Conservation (phyloP, 2,329 filamentous ascomycete species). For the Xylariaceae sp. region DNA sequence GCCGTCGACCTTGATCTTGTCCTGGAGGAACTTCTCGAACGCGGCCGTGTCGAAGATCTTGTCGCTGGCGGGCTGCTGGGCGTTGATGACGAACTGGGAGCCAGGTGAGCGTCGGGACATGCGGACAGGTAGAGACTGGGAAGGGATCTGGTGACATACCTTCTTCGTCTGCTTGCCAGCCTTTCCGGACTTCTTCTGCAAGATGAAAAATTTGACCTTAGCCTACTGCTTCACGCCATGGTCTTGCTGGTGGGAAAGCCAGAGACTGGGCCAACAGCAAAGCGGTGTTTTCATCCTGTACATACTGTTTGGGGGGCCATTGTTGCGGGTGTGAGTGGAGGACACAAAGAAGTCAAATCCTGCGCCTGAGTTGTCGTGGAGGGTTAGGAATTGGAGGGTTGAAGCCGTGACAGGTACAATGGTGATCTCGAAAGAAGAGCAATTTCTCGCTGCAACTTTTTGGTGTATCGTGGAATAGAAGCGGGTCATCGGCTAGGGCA, state of each 20-base stretch:
- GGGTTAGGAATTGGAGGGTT: slow-evolving; percentile 10
- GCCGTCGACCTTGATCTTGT: slow-evolving; percentile 99
- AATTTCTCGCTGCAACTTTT: slow-evolving; percentile 20
- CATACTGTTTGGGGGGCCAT: slow-evolving; percentile 89
- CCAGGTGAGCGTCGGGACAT: slow-evolving; percentile 1
- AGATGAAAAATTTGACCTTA: slow-evolving; percentile 61
- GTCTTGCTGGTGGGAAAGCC: slow-evolving; percentile 29
- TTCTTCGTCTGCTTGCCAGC: background rate
- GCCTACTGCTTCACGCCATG: slow-evolving; percentile 83
- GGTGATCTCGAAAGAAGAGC: slow-evolving; percentile 9
- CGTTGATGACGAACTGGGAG: slow-evolving; percentile 93
- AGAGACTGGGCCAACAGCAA: slow-evolving; percentile 76
- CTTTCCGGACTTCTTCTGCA: slow-evolving; percentile 62
- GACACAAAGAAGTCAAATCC: slow-evolving; percentile 65
- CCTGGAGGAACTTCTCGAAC: slow-evolving; percentile 99
- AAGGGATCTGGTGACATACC: slow-evolving; percentile 40
- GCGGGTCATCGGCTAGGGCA: slow-evolving; percentile 18
- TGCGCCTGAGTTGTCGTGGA: slow-evolving; percentile 27
- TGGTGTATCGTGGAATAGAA: slow-evolving; percentile 23
- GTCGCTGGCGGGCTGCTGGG: slow-evolving; percentile 93
- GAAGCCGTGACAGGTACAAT: slow-evolving; percentile 4
- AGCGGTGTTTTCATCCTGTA: slow-evolving; percentile 68
- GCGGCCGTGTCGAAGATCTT: slow-evolving; percentile 99
- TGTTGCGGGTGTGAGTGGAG: slow-evolving; percentile 38
- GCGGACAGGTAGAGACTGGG: background rate